A percentile compares a stretch with the other conserved stretches of the same genome.
These are phyloP conservation scores for Pseudocercospora vitis DNA, from an alignment of 2,329 filamentous ascomycete genomes.

Conservation along the genomic window DNA sequence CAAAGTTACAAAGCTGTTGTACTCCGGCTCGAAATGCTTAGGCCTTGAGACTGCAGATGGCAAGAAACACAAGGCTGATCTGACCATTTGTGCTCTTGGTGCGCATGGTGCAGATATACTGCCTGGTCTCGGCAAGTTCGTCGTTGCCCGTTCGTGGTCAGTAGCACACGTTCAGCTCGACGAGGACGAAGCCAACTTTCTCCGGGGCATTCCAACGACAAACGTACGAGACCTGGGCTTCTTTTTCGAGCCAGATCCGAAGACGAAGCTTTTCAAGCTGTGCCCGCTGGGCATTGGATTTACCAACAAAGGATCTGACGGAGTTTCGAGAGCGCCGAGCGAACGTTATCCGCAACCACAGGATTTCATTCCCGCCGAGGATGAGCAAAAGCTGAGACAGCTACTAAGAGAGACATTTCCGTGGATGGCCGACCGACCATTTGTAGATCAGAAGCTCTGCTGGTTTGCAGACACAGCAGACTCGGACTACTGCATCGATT, in stretches of 20 bases:
- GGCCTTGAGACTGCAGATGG: slow-evolving; percentile 44
- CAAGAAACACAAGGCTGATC: slow-evolving; percentile 39
- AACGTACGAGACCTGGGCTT: slow-evolving; percentile 64
- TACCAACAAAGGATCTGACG: slow-evolving; percentile 48
- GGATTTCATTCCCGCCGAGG: slow-evolving; percentile 54
- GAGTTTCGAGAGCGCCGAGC: slow-evolving; percentile 45
- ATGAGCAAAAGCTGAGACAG: slow-evolving; percentile 54
- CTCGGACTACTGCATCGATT: slow-evolving; percentile 62
- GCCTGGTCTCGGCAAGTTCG: slow-evolving; percentile 52
- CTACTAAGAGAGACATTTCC: slow-evolving; percentile 56
- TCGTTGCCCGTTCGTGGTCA: slow-evolving; percentile 59
- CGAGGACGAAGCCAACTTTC: slow-evolving; percentile 53
- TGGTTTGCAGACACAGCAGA: slow-evolving; percentile 64
- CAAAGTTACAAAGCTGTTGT: slow-evolving; percentile 45
- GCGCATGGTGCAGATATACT: slow-evolving; percentile 51
- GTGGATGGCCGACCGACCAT: slow-evolving; percentile 53
- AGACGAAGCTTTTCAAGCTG: slow-evolving; percentile 60
- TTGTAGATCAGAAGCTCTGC: slow-evolving; percentile 60
- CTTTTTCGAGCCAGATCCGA: slow-evolving; percentile 64
- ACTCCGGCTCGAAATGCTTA: slow-evolving; percentile 38
- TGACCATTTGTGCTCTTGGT: slow-evolving; percentile 56
- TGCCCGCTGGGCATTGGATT: slow-evolving; percentile 61
- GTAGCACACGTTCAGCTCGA: slow-evolving; percentile 61
- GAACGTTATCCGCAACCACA: slow-evolving; percentile 44
- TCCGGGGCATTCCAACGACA: slow-evolving; percentile 61